Conservation (phyloP, 1,284 basidiomycete genomes). For the Cryptococcus sp. region DNA sequence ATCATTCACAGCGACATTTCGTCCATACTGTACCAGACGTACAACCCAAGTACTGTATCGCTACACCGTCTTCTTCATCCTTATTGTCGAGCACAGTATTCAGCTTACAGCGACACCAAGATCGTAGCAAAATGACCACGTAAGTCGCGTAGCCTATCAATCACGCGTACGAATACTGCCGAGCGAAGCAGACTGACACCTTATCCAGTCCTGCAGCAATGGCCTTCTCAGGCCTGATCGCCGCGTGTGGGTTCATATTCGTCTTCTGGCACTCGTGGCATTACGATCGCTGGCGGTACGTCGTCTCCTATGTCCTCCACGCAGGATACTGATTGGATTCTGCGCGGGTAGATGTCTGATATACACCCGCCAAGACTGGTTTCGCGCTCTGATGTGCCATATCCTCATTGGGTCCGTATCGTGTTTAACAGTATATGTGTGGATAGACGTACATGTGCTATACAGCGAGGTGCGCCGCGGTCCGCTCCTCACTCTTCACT, state of each 20-base stretch:
- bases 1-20: too few species aligned
- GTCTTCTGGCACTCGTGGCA: conserved; percentile 42
- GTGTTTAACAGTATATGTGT: conserved; percentile 19
- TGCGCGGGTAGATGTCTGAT: conserved; percentile 27
- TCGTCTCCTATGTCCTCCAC: neutral
- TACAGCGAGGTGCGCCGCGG: conserved; percentile 28
- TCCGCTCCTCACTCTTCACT: neutral
- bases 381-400: conserved; percentile 31
- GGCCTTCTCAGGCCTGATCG: conserved; percentile 23
- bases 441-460: conserved; percentile 26
- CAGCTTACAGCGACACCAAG: too few species aligned
- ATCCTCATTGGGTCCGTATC: conserved; percentile 26
- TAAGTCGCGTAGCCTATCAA: too few species aligned
- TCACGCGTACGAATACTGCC: too few species aligned
- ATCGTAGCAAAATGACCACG: too few species aligned
- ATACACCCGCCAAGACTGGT: conserved; percentile 32
- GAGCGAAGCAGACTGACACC: too few species aligned
- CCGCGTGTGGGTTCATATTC: conserved; percentile 27
- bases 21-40: too few species aligned
- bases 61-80: too few species aligned
- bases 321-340: neutral
- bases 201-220: conserved; percentile 21
- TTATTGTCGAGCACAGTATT: too few species aligned
- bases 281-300: conserved; percentile 35
- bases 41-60: too few species aligned